Base-by-base conservation (phyloP, 2,329 filamentous ascomycete species). In the Chaetomium globosum region DNA sequence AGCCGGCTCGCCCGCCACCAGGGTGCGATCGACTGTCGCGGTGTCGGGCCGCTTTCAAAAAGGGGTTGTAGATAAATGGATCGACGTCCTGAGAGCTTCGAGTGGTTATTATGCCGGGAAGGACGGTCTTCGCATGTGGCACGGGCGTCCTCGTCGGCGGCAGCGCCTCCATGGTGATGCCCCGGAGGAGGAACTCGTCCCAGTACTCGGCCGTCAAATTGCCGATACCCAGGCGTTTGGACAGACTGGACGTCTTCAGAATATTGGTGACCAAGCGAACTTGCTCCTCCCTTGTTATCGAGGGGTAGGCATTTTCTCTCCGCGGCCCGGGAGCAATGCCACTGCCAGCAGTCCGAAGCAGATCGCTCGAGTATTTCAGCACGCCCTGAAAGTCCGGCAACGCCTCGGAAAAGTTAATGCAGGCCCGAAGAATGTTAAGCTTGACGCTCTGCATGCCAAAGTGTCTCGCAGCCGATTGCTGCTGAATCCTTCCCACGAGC, bases 21-120 rank as follows among this genome's bases (percentile, higher is more conserved):
- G 81, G 0, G 92, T 84, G 64, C 83, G 84, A 65, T 93, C 87
- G 13, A 85, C 80, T 1, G 82, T 80, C 28, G 83, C 83, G 59
- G 89, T 83, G 51, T 86, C 83, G 0, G 83, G 78, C 61, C 83
- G 83, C 76, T 93, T 93, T 92, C 23, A 93, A 79, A 73, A 97
- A 98, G 0, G 95, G 92, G 73, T 97, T 97, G 75, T 98, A 96
- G 64, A 99, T 91, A 71, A 99, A 97, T 0, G 95, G 95, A 67
- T 95, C 92, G 5, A 87, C 82, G 65, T 87, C 85, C 69, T 87
- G 84, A 3, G 85, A 87, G 16, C 82, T 80, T 54, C 83, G 79
- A 33, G 79, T 80, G 1, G 80, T 79, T 0, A 79, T 78, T 3
- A 80, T 80, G 9, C 83, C 83, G 0, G 84, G 83, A 16, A 87